phyloP scores from a whole-genome alignment of 139 green algal species.

The Chlorella sp. region DNA sequence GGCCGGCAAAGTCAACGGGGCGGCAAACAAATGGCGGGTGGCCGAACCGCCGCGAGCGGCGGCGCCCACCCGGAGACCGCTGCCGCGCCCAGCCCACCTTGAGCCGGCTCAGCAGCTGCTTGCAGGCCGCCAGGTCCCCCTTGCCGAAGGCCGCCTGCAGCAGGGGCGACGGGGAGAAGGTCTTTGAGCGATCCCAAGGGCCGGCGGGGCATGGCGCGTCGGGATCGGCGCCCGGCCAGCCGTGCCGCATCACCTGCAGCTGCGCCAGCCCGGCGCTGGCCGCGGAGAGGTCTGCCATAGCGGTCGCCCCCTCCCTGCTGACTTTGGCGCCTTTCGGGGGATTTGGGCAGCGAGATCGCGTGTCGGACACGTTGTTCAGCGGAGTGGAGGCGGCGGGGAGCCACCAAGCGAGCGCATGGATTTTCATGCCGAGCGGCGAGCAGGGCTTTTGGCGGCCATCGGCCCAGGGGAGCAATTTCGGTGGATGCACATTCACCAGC shows the following conservation, averaged over 20 bases:
- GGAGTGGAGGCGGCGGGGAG: no score
- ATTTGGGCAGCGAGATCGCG: no score
- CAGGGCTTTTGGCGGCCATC: no score
- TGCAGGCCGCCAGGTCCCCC: constrained; percentile 27
- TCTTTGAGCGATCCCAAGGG: neutral
- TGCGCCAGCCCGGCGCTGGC: neutral
- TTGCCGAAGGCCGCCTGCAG: constrained; percentile 34
- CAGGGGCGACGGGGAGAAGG: neutral
- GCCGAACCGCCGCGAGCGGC: neutral
- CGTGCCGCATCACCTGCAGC: constrained; percentile 4
- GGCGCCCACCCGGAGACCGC: neutral
- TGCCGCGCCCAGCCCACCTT: constrained; percentile 30
- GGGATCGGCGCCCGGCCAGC: no score
- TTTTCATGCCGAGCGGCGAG: no score
- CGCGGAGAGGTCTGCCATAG: neutral
- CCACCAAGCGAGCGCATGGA: no score
- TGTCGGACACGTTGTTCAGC: no score
- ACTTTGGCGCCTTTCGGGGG: no score
- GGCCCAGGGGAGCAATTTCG: no score
- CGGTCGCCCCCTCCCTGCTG: no score
- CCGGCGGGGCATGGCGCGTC: neutral
- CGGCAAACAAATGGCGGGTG: neutral
- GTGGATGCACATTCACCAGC: no score
- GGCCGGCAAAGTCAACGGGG: neutral
- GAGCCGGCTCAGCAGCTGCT: constrained; percentile 32